These are phyloP conservation scores for Penicillium cosmopolitanum DNA, from an alignment of 495 filamentous ascomycete species.

Conservation along the genomic window DNA sequence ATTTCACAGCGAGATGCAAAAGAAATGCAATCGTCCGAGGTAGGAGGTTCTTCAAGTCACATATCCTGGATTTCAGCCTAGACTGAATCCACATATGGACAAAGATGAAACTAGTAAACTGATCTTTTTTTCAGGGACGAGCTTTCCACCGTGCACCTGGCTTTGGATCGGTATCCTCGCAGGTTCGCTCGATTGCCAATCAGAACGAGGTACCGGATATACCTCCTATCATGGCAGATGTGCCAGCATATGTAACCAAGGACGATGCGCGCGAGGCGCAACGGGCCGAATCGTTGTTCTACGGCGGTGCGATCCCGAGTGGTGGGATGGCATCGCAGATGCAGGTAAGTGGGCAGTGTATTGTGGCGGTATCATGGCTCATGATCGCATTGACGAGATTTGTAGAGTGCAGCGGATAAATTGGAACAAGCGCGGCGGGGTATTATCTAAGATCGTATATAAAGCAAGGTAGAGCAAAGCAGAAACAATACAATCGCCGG, in stretches of 20 bases:
- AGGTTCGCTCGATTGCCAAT: slow-evolving; percentile 41
- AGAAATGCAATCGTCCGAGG: slow-evolving; percentile 38
- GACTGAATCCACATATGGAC: no score
- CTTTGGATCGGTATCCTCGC: slow-evolving; percentile 34
- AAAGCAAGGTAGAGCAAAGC: background rate
- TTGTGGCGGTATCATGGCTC: background rate
- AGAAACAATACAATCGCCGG: no score
- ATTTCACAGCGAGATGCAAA: slow-evolving; percentile 41
- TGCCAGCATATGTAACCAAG: slow-evolving; percentile 37
- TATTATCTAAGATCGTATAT: slow-evolving; percentile 7
- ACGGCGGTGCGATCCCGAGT: slow-evolving; percentile 36
- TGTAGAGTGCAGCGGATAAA: slow-evolving; percentile 41
- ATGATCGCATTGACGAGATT: slow-evolving; percentile 12
- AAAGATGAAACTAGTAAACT: background rate
- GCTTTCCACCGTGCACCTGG: slow-evolving; percentile 41
- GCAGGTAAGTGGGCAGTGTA: slow-evolving; percentile 33
- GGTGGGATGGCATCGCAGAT: slow-evolving; percentile 36
- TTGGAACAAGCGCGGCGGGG: slow-evolving; percentile 27
- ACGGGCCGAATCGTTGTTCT: slow-evolving; percentile 33
- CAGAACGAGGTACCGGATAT: slow-evolving; percentile 38
- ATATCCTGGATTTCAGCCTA: no score
- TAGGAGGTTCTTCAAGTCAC: slow-evolving; percentile 6
- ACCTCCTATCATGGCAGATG: slow-evolving; percentile 24
- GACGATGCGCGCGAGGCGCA: slow-evolving; percentile 41
- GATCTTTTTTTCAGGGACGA: slow-evolving; percentile 27